phyloP scores from a whole-genome alignment of 768 basidiomycete species.

The Suillus subalutaceus region DNA sequence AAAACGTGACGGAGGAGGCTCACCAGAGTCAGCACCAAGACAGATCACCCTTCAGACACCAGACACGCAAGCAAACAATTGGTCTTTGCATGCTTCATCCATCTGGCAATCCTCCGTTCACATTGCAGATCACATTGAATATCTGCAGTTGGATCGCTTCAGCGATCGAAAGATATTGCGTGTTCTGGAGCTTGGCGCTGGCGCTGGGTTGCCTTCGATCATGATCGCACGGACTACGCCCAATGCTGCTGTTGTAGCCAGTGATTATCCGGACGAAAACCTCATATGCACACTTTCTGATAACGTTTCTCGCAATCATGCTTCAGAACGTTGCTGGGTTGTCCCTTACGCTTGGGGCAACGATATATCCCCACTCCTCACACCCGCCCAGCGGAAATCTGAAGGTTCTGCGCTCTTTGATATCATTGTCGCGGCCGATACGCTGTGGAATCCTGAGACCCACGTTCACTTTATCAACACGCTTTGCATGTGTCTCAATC shows the following conservation, averaged over 20 bases:
- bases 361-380: constrained; percentile 36
- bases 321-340: constrained; percentile 49
- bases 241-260: constrained; percentile 48
- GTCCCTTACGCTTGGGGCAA: constrained; percentile 70
- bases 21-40: constrained; percentile 13
- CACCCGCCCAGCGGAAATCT: neutral
- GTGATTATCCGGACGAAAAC: constrained; percentile 72
- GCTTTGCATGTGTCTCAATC: constrained; percentile 50
- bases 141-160: constrained; percentile 42
- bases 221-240: constrained; percentile 55
- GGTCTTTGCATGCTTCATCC: constrained; percentile 77
- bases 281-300: constrained; percentile 59
- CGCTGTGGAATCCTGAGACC: constrained; percentile 71
- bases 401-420: constrained; percentile 49
- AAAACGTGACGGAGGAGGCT: neutral
- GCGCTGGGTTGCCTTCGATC: constrained; percentile 75
- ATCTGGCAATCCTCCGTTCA: constrained; percentile 74
- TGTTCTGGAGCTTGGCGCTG: constrained; percentile 76
- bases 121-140: constrained; percentile 64
- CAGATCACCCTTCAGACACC: constrained; percentile 43
- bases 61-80: constrained; percentile 68
- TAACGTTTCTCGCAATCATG: constrained; percentile 58
- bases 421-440: constrained; percentile 72
- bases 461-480: constrained; percentile 59
- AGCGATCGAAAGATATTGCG: constrained; percentile 26